Conservation (phyloP, 352 stramenopile species). For the Globisporangium cystogenes region DNA sequence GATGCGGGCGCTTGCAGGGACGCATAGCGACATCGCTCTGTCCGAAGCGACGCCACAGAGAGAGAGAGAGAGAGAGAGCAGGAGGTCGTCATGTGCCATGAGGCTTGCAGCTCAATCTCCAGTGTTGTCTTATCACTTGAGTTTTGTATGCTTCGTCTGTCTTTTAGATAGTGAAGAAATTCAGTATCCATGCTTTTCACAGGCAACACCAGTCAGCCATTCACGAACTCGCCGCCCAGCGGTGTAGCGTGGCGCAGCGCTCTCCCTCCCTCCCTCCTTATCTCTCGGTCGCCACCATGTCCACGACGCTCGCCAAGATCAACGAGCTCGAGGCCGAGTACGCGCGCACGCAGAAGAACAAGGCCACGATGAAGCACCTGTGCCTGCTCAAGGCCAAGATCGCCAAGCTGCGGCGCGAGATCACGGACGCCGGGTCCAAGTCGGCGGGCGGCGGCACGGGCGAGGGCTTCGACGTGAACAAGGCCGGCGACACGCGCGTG, state of each 20-base stretch:
- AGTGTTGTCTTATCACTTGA: no score
- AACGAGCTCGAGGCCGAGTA: constrained; percentile 90
- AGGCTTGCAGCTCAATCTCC: no score
- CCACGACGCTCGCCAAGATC: constrained; percentile 71
- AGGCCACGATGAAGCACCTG: constrained; percentile 99
- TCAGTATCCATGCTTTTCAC: not conserved
- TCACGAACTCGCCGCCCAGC: not conserved
- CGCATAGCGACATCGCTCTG: no score
- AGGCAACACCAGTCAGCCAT: not conserved
- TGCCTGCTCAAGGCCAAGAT: constrained; percentile 98
- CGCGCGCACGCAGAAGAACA: constrained; percentile 99
- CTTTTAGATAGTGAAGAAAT: not conserved
- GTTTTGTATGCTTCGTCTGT: no score
- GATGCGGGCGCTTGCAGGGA: no score
- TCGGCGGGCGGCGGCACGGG: constrained; percentile 54
- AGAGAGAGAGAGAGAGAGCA: no score
- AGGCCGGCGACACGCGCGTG: constrained; percentile 96
- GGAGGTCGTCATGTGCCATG: no score
- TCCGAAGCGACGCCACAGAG: no score
- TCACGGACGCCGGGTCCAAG: constrained; percentile 82
- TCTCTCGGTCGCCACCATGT: constrained; percentile 18
- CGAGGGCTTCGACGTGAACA: constrained; percentile 91
- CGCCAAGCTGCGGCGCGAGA: constrained; percentile 93
- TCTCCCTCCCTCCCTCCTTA: not conserved
- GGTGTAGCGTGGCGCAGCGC: no score